Percentiles rank a stretch among this genome's conserved stretches.
Conservation (phyloP, 2,329 filamentous ascomycete species). For the Monosporascus sp. region DNA sequence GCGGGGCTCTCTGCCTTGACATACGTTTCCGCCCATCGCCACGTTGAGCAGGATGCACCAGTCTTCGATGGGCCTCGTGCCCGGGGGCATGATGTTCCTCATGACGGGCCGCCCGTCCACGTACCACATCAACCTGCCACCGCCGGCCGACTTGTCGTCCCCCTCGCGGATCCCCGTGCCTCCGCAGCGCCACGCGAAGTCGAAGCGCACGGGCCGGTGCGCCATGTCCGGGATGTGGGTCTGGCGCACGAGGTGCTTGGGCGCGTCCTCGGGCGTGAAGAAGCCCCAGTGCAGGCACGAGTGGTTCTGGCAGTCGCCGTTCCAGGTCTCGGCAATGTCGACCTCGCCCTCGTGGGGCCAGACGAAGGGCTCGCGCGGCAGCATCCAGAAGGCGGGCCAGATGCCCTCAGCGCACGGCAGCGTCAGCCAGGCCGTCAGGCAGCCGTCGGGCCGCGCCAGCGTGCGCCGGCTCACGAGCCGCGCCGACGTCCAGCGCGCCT, state of each 20-base stretch:
- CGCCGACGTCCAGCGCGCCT: conserved; percentile 48
- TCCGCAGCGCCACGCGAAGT: conserved; percentile 51
- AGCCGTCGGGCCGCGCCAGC: conserved; percentile 45
- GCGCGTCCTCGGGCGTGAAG: conserved; percentile 45
- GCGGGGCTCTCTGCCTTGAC: conserved; percentile 42
- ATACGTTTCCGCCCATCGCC: conserved; percentile 59
- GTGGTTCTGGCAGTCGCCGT: conserved; percentile 50
- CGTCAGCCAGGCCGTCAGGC: conserved; percentile 44
- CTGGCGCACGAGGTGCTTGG: conserved; percentile 52
- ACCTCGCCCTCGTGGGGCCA: conserved; percentile 58
- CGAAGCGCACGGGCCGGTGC: conserved; percentile 43
- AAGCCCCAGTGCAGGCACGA: conserved; percentile 56
- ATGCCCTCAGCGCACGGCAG: conserved; percentile 51
- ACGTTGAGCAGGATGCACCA: conserved; percentile 54
- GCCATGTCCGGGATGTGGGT: conserved; percentile 46
- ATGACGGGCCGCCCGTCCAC: conserved; percentile 53
- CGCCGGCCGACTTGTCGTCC: conserved; percentile 34
- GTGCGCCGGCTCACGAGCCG: conserved; percentile 49
- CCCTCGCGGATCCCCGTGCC: conserved; percentile 35
- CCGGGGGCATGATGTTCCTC: conserved; percentile 47
- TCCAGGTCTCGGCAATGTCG: conserved; percentile 59
- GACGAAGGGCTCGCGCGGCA: conserved; percentile 51
- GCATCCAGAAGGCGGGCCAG: conserved; percentile 59
- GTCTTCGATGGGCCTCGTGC: conserved; percentile 50
- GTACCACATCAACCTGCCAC: conserved; percentile 51